Conservation (phyloP, 2,329 filamentous ascomycete species). For the Phialophora tarda region DNA sequence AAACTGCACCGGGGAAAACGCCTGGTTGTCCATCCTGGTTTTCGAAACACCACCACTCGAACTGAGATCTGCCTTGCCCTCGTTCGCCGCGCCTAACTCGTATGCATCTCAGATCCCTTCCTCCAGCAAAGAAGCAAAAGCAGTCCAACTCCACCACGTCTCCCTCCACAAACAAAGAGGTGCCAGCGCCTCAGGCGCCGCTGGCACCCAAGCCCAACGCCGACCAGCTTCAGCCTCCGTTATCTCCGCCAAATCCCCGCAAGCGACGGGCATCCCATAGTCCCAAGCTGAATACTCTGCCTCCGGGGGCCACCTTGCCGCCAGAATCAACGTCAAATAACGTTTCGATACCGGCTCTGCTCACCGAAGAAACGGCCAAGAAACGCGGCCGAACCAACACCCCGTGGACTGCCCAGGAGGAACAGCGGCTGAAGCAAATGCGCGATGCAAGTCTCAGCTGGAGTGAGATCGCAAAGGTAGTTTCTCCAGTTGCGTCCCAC, state of each 20-base stretch:
- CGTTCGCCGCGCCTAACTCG: constrained; percentile 18
- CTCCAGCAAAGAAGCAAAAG: constrained; percentile 33
- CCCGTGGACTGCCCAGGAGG: constrained; percentile 94
- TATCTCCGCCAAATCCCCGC: constrained; percentile 45
- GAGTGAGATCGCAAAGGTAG: constrained; percentile 97
- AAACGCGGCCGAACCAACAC: constrained; percentile 94
- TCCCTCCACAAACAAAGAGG: constrained; percentile 25
- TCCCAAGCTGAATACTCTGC: constrained; percentile 36
- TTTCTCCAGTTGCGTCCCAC: constrained; percentile 25
- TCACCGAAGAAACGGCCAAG: constrained; percentile 58
- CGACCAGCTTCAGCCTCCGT: constrained; percentile 30
- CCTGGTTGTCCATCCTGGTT: constrained; percentile 5
- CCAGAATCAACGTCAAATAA: constrained; percentile 15
- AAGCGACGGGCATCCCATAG: constrained; percentile 52
- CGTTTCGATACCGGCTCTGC: constrained; percentile 31
- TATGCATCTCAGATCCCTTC: constrained; percentile 24
- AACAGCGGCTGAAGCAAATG: constrained; percentile 91
- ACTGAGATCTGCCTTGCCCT: neutral
- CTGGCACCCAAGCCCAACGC: constrained; percentile 34
- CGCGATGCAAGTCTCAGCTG: constrained; percentile 90
- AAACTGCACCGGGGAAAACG: constrained; percentile 16
- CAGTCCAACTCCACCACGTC: constrained; percentile 27
- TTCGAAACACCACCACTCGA: neutral
- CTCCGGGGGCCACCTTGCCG: constrained; percentile 29
- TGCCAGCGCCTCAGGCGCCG: constrained; percentile 26